Evolutionary conservation across 2,329 filamentous ascomycete species (phyloP).

Genomic region (Torrubiellomyces zombiae): DNA sequence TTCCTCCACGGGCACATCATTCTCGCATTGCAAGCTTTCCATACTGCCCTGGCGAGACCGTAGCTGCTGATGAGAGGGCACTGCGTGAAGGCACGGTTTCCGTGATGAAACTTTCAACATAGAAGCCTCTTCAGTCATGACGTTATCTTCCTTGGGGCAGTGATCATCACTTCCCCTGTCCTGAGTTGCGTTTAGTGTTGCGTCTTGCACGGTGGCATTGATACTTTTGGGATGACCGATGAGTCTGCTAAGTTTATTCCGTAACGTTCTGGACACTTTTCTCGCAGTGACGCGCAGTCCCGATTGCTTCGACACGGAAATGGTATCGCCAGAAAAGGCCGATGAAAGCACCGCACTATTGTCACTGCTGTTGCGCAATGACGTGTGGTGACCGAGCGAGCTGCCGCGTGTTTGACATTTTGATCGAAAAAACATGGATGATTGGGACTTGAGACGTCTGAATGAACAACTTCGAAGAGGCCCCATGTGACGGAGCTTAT

Average conservation of each 20-base stretch:
- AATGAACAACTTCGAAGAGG: too few relatives aligned
- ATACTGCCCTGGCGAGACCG: slow-evolving; percentile 38
- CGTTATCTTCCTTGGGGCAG: slow-evolving; percentile 16
- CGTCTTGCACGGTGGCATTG: slow-evolving; percentile 4
- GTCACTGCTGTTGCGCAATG: slow-evolving; percentile 30
- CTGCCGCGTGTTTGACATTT: slow-evolving; percentile 17
- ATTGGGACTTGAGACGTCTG: slow-evolving; percentile 19
- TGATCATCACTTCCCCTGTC: slow-evolving; percentile 14
- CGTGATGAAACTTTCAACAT: slow-evolving; percentile 31
- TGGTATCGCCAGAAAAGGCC: slow-evolving; percentile 11
- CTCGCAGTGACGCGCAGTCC: slow-evolving; percentile 35
- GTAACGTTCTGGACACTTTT: slow-evolving; percentile 45
- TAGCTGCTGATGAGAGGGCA: slow-evolving; percentile 27
- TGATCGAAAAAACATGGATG: slow-evolving; percentile 27
- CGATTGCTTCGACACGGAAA: slow-evolving; percentile 10
- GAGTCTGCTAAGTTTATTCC: slow-evolving; percentile 36
- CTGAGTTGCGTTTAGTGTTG: slow-evolving; percentile 4
- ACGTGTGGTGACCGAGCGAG: slow-evolving; percentile 25
- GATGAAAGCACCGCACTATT: slow-evolving; percentile 17
- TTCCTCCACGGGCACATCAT: slow-evolving; percentile 25
- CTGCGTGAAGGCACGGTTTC: slow-evolving; percentile 31
- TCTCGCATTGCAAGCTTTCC: slow-evolving; percentile 27
- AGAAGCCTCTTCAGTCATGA: slow-evolving; percentile 22
- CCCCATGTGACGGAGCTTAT: too few relatives aligned
- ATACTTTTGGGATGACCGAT: slow-evolving; percentile 13